These are phyloP conservation scores for Samsoniella hepiali DNA, from an alignment of 2,329 filamentous ascomycete species.

Conservation along the genomic window DNA sequence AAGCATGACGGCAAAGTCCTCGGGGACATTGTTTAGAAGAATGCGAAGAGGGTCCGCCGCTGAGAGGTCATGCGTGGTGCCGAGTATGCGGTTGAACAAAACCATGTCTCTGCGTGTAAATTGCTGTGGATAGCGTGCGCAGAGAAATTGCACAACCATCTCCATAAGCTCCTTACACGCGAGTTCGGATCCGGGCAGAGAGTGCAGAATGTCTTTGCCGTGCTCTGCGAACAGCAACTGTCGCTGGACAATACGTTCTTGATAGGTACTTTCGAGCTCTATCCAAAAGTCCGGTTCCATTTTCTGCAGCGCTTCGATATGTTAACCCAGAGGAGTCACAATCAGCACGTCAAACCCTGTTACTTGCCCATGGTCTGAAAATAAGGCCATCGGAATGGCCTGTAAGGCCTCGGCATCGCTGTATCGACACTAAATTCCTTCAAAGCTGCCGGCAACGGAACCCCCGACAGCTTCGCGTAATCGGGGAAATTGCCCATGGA, in stretches of 20 bases:
- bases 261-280: constrained; percentile 77
- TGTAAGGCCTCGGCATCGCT: constrained; percentile 62
- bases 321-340: no score
- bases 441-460: no score
- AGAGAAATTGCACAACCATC: constrained; percentile 78
- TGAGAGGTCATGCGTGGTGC: no score
- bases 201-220: constrained; percentile 58
- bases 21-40: no score
- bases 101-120: constrained; percentile 60
- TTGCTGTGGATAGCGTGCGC: constrained; percentile 70
- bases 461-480: no score
- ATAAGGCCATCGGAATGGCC: constrained; percentile 80
- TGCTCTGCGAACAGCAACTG: no score
- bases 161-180: constrained; percentile 87
- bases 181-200: constrained; percentile 70
- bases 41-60: no score
- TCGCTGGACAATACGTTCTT: constrained; percentile 53
- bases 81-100: constrained; percentile 41
- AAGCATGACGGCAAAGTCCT: no score
- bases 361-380: constrained; percentile 83
- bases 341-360: constrained; percentile 30
- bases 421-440: no score
- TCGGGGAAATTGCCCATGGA: no score
- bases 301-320: constrained; percentile 63
- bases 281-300: constrained; percentile 84